These are phyloP conservation scores for Nepenthes gracilis DNA, from an alignment of 148 eudicot species.

Conservation along the genomic window DNA sequence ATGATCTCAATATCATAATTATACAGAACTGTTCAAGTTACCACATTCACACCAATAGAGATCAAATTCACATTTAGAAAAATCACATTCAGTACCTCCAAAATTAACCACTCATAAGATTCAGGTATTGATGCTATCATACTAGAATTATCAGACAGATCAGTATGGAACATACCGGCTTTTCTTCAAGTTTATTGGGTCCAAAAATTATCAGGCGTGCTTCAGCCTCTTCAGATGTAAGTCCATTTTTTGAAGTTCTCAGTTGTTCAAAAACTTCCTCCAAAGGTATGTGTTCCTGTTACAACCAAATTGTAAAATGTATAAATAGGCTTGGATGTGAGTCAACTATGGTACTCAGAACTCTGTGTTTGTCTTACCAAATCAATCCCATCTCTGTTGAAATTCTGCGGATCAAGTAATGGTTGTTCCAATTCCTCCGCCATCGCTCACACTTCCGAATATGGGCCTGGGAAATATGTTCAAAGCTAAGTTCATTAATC, in stretches of 20 bases:
- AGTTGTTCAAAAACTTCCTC: constrained; percentile 52
- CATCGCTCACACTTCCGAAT: constrained; percentile 27
- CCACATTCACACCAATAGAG: too few relatives aligned
- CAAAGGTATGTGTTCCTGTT: constrained; percentile 56
- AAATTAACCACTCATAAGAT: too few relatives aligned
- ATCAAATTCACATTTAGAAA: too few relatives aligned
- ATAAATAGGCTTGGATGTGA: background rate
- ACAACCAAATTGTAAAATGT: constrained; percentile 6
- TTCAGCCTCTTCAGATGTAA: constrained; percentile 47
- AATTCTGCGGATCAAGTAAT: constrained; percentile 42
- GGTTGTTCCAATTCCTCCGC: constrained; percentile 46
- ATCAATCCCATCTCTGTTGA: constrained; percentile 54
- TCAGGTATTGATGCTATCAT: too few relatives aligned
- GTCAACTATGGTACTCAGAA: background rate
- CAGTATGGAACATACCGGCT: constrained; percentile 31
- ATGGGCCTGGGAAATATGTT: constrained; percentile 7
- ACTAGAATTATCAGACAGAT: too few relatives aligned
- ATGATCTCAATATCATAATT: too few relatives aligned
- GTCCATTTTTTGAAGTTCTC: constrained; percentile 40
- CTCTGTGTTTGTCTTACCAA: constrained; percentile 29
- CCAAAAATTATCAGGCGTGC: constrained; percentile 51
- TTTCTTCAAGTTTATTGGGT: constrained; percentile 66
- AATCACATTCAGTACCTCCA: too few relatives aligned
- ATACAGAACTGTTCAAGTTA: too few relatives aligned
- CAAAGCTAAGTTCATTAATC: background rate